Conservation (phyloP, 305 asterid genomes). For the Rubia tinctorum region DNA sequence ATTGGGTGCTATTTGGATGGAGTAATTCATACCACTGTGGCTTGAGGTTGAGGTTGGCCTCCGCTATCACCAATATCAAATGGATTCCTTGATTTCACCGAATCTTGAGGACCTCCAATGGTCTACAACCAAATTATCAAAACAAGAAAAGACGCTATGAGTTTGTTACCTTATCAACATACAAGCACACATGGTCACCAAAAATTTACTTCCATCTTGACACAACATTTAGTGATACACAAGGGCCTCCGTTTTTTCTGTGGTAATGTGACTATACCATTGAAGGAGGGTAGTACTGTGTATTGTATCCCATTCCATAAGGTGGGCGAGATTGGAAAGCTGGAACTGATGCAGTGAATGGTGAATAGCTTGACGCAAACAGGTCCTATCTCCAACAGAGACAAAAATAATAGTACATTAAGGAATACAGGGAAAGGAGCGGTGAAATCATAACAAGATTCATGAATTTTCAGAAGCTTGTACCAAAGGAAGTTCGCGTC, state of each 20-base stretch:
- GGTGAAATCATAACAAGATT: neutral
- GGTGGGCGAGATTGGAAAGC: slow-evolving; percentile 56
- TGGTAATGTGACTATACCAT: slow-evolving; percentile 43
- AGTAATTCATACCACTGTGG: slow-evolving; percentile 40
- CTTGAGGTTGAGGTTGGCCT: slow-evolving; percentile 33
- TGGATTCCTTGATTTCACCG: slow-evolving; percentile 58
- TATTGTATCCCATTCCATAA: slow-evolving; percentile 46
- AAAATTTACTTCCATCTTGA: neutral
- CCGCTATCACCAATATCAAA: slow-evolving; percentile 49
- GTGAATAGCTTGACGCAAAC: slow-evolving; percentile 42
- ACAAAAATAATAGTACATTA: neutral
- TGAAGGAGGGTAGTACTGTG: slow-evolving; percentile 46
- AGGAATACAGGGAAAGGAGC: neutral
- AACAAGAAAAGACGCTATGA: neutral
- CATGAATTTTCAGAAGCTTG: slow-evolving; percentile 6
- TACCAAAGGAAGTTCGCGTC: slow-evolving; percentile 87
- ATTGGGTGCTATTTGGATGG: neutral
- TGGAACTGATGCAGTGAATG: slow-evolving; percentile 40
- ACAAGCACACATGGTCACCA: neutral
- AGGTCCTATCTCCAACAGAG: slow-evolving; percentile 49
- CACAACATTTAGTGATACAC: neutral
- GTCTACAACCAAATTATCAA: slow-evolving; percentile 31
- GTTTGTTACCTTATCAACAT: neutral
- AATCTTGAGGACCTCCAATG: slow-evolving; percentile 27
- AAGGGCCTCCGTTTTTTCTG: neutral